Evolutionary conservation across 2,329 filamentous ascomycete species (phyloP), one percentile per base, ranked within the genome.

Genomic region (Fusarium setosum): DNA sequence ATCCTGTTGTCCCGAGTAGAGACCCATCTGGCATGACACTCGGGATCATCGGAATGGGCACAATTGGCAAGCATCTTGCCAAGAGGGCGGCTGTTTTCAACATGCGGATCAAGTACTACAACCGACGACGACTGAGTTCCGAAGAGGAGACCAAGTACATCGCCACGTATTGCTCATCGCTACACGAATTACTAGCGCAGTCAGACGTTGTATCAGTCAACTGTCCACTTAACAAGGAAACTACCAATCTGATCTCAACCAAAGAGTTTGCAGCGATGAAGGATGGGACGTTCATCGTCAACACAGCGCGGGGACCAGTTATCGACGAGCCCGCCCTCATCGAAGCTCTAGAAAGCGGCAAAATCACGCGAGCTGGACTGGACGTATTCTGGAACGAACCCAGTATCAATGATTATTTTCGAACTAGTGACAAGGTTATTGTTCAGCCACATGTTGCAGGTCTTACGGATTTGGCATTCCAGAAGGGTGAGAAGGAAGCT

Each of bases 221-320:
- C 57, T 77, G 75, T 34, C 83, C 83, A 0, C 72, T 84, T 0
- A 82, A 76, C 26, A 69, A 67, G 0, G 56, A 73, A 4, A 85
- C 83, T 0, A 78, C 65, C 1, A 72, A 75, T 3, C 58, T 84
- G 23, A 80, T 85, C 13, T 76, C 76, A 0, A 58, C 67, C 0
- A 63, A 61, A 0, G 77, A 84, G 61, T 82, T 86, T 13, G 68
- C 72, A 0, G 74, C 72, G 15, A 85, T 86, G 81, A 86, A 83
- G 57, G 73, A 78, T 2, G 82, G 83, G 0, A 71, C 75, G 0
- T 79, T 82, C 52, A 67, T 87, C 5, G 74, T 86, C 29, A 87
- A 87, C 66, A 86, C 84, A 0, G 81, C 83, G 0, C 77, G 84
- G 0, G 84, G 84, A 0, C 77, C 78, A 12, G 72, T 86, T 4